Evolutionary conservation across 1,139 yeast genomes (phyloP).

Genomic region (Lizanozyma gosingica): DNA sequence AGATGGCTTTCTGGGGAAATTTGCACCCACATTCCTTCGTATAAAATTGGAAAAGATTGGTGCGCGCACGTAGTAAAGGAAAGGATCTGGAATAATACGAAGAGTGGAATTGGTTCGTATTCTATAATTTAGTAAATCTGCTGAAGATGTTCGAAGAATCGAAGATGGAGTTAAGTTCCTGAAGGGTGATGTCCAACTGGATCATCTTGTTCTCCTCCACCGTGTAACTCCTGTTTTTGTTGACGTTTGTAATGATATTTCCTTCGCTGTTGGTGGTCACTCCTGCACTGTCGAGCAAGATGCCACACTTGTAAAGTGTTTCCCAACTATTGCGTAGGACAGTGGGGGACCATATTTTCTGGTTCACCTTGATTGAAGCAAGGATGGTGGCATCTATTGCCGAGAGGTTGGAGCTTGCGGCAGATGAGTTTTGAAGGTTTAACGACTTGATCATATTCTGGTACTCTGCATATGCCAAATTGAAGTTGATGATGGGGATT

Average conservation of each 20-base stretch:
- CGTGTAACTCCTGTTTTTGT: constrained; percentile 21
- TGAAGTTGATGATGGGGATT: constrained; percentile 55
- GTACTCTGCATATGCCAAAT: constrained; percentile 73
- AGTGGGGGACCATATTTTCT: constrained; percentile 40
- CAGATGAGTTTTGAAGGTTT: constrained; percentile 28
- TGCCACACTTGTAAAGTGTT: constrained; percentile 26
- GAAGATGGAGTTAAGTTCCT: constrained; percentile 29
- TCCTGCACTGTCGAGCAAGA: constrained; percentile 26
- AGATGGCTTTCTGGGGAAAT: background rate
- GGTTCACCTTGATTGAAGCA: constrained; percentile 28
- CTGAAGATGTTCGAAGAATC: constrained; percentile 23
- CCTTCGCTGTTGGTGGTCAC: constrained; percentile 27
- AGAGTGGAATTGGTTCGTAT: too few relatives aligned
- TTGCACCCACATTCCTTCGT: background rate
- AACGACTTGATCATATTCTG: constrained; percentile 40
- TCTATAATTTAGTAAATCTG: constrained; percentile 22
- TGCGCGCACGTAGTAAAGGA: background rate
- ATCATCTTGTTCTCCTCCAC: constrained; percentile 40
- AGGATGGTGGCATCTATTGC: constrained; percentile 22
- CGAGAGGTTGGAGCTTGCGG: constrained; percentile 24
- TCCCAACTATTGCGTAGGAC: constrained; percentile 52
- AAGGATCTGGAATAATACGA: too few relatives aligned
- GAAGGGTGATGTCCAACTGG: constrained; percentile 37
- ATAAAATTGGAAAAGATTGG: background rate
- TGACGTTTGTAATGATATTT: constrained; percentile 21